These are phyloP conservation scores for Paracoccidioides lutzii DNA, from an alignment of 2,329 filamentous ascomycete species.

Conservation along the genomic window DNA sequence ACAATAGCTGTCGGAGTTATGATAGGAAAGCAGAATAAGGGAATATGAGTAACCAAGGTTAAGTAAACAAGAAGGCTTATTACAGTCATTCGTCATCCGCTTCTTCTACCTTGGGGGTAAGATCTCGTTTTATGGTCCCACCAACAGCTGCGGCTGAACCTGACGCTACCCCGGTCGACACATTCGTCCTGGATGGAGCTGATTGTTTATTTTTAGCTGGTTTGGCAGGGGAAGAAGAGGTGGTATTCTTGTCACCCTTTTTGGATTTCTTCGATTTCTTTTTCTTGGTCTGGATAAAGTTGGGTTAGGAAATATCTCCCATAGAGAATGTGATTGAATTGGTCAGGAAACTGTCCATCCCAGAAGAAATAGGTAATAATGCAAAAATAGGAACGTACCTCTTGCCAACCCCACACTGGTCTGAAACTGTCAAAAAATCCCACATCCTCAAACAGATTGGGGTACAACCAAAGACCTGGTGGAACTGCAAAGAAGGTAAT, in stretches of 20 bases:
- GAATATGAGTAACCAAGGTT: background rate
- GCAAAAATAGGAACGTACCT: conserved; percentile 45
- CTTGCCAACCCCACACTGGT: conserved; percentile 96
- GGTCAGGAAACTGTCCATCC: background rate
- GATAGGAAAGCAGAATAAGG: too few relatives aligned
- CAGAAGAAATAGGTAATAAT: background rate
- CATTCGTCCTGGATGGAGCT: conserved; percentile 7
- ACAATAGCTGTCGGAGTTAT: background rate
- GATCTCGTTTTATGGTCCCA: conserved; percentile 25
- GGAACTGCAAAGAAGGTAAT: conserved; percentile 73
- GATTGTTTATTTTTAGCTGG: conserved; percentile 3
- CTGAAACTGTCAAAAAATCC: conserved; percentile 97
- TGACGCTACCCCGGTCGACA: conserved; percentile 15
- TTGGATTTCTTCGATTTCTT: conserved; percentile 30
- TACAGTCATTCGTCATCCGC: conserved; percentile 24
- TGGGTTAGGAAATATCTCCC: background rate
- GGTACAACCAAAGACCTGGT: conserved; percentile 94
- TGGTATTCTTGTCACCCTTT: conserved; percentile 8
- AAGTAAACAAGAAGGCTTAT: background rate
- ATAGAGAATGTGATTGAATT: background rate
- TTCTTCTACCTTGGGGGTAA: conserved; percentile 36
- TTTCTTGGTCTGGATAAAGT: conserved; percentile 18
- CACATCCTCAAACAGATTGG: conserved; percentile 95
- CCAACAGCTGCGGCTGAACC: conserved; percentile 19
- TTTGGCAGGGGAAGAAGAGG: background rate